Base-by-base conservation (phyloP, 2,329 filamentous ascomycete genomes). In the Claviceps spartinae region DNA sequence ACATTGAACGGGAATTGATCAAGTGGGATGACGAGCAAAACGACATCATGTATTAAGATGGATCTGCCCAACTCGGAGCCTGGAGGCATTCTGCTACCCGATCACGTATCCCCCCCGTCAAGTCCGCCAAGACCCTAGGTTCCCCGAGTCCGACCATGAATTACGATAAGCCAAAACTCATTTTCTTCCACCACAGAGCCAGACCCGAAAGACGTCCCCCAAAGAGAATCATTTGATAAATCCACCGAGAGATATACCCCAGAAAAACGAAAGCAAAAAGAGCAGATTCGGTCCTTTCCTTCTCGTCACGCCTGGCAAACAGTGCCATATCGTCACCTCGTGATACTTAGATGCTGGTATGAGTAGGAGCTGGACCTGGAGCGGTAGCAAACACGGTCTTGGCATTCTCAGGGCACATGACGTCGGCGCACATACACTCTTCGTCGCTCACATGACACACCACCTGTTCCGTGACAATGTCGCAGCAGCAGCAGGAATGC, bases 401-500 rank as follows among this genome's bases (percentile, higher is more conserved):
- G n/a, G 52, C 52, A 48, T 48, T 22, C 30, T 53, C 38, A 56
- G 49, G 37, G 46, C 49, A 42, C 49, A 55, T 53, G 26, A 56
- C 54, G 24, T 52, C 46, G 26, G 60, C 51, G 47, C 59, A 62
- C 11, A 59, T 46, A 43, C 61, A 63, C 8, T 54, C 50, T 36
- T 58, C 52, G 18, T 38, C 53, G 37, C 30, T 51, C 46, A 47
- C 42, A 20, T 55, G 44, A 41, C 60, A 62, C 9, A 62, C 52
- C 20, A 60, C 55, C 24, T 57, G 50, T 8, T 50, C 43, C 16
- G 54, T 52, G 5, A 47, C 50, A 7, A 52, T 7, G 47, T 59
- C 52, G 48, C 60, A 62, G 53, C 59, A 62, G 48, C 60, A 62
- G 52, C 60, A 62, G 48, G 26, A 42, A n/a, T 16, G 44, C 26